Percentiles rank a stretch among this genome's conserved stretches.
These are phyloP conservation scores for Sequoia sempervirens DNA, from an alignment of 75 land plant species.

Conservation along the genomic window DNA sequence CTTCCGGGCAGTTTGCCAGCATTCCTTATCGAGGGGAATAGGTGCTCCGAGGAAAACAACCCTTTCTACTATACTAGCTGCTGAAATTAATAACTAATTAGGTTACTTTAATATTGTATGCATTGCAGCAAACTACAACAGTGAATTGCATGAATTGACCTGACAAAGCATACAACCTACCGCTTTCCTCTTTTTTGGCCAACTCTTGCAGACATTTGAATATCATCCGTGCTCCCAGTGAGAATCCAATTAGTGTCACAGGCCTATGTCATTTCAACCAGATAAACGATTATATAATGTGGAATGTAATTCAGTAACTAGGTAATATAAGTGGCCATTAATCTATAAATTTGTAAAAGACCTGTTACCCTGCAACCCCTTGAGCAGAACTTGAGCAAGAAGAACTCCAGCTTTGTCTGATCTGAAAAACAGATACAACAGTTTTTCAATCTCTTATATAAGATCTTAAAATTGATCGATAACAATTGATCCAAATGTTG, in stretches of 20 bases:
- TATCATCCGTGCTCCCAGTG: conserved; percentile 92
- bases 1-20: conserved; percentile 82
- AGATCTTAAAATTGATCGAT: background rate
- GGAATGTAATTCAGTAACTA: background rate
- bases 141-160: background rate
- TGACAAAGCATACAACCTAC: conserved; percentile 28
- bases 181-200: conserved; percentile 66
- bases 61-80: conserved; percentile 82
- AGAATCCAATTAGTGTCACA: conserved; percentile 89
- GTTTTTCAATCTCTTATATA: background rate
- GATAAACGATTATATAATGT: background rate
- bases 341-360: conserved; percentile 10
- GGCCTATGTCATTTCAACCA: conserved; percentile 55
- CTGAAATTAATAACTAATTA: background rate
- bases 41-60: conserved; percentile 97
- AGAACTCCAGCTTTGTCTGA: conserved; percentile 95
- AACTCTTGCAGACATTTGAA: conserved; percentile 81
- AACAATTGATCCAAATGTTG: background rate
- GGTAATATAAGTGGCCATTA: background rate
- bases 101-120: background rate
- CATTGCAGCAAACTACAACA: background rate
- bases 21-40: conserved; percentile 54
- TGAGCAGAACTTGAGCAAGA: conserved; percentile 74
- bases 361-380: conserved; percentile 91
- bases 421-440: conserved; percentile 44